Conservation (phyloP, 805 yeast species). For the Yarrowia divulgata region DNA sequence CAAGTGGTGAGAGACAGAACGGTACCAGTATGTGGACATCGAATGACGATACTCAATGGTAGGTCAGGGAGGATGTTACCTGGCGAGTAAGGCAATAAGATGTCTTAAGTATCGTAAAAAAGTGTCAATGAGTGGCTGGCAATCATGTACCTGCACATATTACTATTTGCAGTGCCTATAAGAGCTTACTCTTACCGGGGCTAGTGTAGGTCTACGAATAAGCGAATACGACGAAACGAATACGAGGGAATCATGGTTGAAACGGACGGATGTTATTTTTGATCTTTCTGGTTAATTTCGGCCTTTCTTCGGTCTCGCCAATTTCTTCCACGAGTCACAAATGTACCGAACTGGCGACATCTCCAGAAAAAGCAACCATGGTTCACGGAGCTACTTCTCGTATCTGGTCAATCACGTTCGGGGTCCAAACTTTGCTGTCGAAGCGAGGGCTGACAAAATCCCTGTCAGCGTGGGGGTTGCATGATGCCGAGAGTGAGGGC, state of each 20-base stretch:
- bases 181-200: too few relatives aligned
- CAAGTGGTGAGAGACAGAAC: not conserved
- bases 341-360: not conserved
- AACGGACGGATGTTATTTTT: not conserved
- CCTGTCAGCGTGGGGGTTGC: constrained; percentile 10
- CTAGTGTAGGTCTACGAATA: too few relatives aligned
- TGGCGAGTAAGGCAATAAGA: too few relatives aligned
- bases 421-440: not conserved
- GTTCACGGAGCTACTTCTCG: constrained; percentile 7
- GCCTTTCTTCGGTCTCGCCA: too few relatives aligned
- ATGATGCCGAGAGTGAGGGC: not conserved
- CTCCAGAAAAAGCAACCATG: not conserved
- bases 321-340: not conserved
- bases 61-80: not conserved
- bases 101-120: too few relatives aligned
- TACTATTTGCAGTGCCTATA: not conserved
- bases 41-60: not conserved
- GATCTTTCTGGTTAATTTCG: too few relatives aligned
- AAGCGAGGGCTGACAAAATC: constrained; percentile 5
- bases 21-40: not conserved
- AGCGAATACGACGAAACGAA: not conserved
- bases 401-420: constrained; percentile 27
- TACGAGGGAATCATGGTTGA: not conserved
- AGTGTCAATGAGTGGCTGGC: not conserved
- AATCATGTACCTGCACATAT: constrained; percentile 8